These are phyloP conservation scores for Penicillium verrucosum DNA, from an alignment of 2,329 filamentous ascomycete species.

Conservation along the genomic window DNA sequence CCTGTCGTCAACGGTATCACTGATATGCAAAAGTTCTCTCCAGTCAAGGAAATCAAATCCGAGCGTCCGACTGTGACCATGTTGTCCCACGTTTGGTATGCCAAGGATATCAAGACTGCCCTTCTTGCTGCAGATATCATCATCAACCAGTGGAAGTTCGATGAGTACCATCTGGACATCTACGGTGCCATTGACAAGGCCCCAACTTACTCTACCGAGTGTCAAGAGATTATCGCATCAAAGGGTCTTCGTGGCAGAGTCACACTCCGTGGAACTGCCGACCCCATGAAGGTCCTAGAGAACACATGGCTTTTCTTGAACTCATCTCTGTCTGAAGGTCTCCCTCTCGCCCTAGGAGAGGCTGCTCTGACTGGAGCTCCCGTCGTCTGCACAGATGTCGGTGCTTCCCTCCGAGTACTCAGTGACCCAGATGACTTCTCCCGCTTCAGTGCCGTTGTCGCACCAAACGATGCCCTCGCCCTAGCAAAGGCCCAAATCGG, in stretches of 20 bases:
- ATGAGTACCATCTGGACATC: slow-evolving; percentile 60
- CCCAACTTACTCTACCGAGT: slow-evolving; percentile 59
- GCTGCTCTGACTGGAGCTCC: slow-evolving; percentile 47
- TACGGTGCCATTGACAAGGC: slow-evolving; percentile 64
- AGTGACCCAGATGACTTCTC: slow-evolving; percentile 46
- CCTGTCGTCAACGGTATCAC: slow-evolving; percentile 64
- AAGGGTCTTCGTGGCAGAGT: slow-evolving; percentile 52
- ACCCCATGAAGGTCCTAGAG: slow-evolving; percentile 54
- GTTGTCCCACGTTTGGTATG: slow-evolving; percentile 56
- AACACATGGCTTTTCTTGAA: slow-evolving; percentile 57
- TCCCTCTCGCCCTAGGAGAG: slow-evolving; percentile 47
- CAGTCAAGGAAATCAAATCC: slow-evolving; percentile 58
- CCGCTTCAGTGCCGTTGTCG: slow-evolving; percentile 60
- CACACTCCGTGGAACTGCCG: slow-evolving; percentile 55
- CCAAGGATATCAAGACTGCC: slow-evolving; percentile 63
- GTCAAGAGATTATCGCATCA: slow-evolving; percentile 57
- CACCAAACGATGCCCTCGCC: slow-evolving; percentile 60
- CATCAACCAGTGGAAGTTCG: slow-evolving; percentile 64
- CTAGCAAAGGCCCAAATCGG: slow-evolving; percentile 62
- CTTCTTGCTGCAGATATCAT: slow-evolving; percentile 63
- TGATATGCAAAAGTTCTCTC: slow-evolving; percentile 62
- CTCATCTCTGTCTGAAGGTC: slow-evolving; percentile 46
- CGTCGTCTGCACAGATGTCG: slow-evolving; percentile 44
- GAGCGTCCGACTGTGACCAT: slow-evolving; percentile 61
- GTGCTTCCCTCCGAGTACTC: slow-evolving; percentile 41